Conservation (phyloP, 129 eudicot species). For the Apium graveolens region DNA sequence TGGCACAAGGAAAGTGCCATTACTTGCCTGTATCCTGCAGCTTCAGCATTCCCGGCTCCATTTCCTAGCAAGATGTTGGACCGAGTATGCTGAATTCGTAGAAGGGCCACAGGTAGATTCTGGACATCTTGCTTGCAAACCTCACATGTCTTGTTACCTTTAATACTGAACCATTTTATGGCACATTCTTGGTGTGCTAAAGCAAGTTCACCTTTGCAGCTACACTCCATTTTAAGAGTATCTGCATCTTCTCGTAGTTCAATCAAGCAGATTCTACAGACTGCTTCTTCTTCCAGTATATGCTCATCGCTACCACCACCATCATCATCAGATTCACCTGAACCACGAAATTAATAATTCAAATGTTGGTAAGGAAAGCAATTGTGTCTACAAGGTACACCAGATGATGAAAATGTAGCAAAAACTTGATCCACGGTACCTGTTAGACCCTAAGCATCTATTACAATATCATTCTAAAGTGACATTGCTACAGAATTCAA, state of each 20-base stretch:
- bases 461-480: background rate
- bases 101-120: slow-evolving; percentile 83
- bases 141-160: slow-evolving; percentile 94
- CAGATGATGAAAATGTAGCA: background rate
- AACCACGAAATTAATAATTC: slow-evolving; percentile 24
- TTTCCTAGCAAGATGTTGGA: slow-evolving; percentile 32
- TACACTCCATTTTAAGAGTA: slow-evolving; percentile 84
- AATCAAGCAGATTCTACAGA: slow-evolving; percentile 86
- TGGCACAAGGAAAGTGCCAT: background rate
- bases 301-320: slow-evolving; percentile 46
- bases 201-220: slow-evolving; percentile 95
- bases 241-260: slow-evolving; percentile 87
- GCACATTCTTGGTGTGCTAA: slow-evolving; percentile 91
- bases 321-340: slow-evolving; percentile 42
- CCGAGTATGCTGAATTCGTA: slow-evolving; percentile 54
- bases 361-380: slow-evolving; percentile 14
- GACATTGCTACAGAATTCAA: background rate
- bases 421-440: background rate
- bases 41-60: slow-evolving; percentile 40
- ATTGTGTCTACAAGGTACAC: background rate
- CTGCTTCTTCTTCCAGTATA: slow-evolving; percentile 90
- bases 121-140: slow-evolving; percentile 90
- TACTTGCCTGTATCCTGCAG: slow-evolving; percentile 58
- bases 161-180: slow-evolving; percentile 87
- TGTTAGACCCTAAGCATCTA: background rate